Conservation (phyloP, 2,329 filamentous ascomycete genomes). For the Plenodomus tracheiphilus region DNA sequence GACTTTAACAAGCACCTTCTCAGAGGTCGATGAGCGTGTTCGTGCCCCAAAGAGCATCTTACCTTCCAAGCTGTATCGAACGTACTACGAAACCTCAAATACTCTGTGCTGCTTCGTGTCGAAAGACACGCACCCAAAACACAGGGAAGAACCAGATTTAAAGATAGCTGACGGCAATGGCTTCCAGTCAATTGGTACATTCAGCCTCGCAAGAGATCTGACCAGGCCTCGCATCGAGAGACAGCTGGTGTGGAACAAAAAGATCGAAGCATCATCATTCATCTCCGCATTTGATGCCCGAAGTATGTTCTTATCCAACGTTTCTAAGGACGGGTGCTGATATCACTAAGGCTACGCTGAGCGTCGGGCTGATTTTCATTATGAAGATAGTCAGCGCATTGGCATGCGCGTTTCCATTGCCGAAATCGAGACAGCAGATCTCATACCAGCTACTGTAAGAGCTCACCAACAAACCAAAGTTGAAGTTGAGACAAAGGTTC, state of each 20-base stretch:
- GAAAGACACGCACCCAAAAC: constrained; percentile 13
- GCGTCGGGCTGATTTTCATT: background rate
- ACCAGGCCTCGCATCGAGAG: constrained; percentile 8
- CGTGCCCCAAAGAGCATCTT: background rate
- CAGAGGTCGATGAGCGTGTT: background rate
- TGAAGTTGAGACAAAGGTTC: background rate
- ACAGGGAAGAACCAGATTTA: constrained; percentile 7
- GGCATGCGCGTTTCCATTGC: background rate
- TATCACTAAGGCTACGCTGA: constrained; percentile 5
- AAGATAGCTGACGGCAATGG: constrained; percentile 6
- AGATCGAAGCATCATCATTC: constrained; percentile 10
- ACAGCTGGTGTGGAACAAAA: constrained; percentile 13
- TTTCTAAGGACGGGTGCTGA: background rate
- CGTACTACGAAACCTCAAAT: constrained; percentile 12
- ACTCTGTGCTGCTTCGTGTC: constrained; percentile 14
- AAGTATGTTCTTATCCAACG: constrained; percentile 1
- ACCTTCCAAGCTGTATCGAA: constrained; percentile 11
- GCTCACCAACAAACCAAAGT: background rate
- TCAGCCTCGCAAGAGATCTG: constrained; percentile 1
- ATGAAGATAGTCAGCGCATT: background rate
- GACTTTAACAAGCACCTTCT: background rate
- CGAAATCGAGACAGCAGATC: background rate
- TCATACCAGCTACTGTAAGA: background rate
- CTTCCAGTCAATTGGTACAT: constrained; percentile 19
- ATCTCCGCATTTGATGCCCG: constrained; percentile 15